Evolutionary conservation across 495 filamentous ascomycete species (phyloP).

Genomic region (Xylaria bambusicola): DNA sequence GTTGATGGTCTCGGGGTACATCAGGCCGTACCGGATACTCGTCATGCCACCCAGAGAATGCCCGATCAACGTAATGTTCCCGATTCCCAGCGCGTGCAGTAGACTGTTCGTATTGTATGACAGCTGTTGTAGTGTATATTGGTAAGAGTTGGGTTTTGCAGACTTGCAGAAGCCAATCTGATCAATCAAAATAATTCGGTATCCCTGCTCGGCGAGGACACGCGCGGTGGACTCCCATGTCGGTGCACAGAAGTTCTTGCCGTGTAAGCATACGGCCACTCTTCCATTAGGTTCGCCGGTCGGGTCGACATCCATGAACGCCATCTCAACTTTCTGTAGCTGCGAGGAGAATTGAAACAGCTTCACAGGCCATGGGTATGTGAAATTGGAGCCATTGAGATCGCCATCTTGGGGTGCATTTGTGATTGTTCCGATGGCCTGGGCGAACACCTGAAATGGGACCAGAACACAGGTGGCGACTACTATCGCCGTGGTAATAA

Average conservation of each 20-base stretch:
- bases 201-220: conserved; percentile 36
- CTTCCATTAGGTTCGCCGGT: conserved; percentile 25
- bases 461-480: conserved; percentile 11
- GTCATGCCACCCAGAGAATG: conserved; percentile 53
- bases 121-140: conserved; percentile 46
- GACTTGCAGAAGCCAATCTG: conserved; percentile 54
- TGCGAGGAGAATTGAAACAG: conserved; percentile 42
- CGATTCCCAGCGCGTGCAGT: conserved; percentile 31
- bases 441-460: conserved; percentile 17
- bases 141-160: conserved; percentile 45
- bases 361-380: conserved; percentile 46
- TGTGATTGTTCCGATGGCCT: conserved; percentile 25
- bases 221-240: conserved; percentile 44
- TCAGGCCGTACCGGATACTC: conserved; percentile 42
- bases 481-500: conserved; percentile 14
- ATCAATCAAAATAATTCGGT: conserved; percentile 48
- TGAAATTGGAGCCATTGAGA: conserved; percentile 45
- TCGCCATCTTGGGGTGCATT: conserved; percentile 32
- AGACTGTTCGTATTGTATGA: conserved; percentile 43
- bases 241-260: conserved; percentile 49
- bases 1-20: conserved; percentile 38
- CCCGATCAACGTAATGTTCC: conserved; percentile 43
- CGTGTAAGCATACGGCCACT: conserved; percentile 44
- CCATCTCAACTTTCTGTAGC: conserved; percentile 42
- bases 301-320: conserved; percentile 48